Percentiles rank a stretch among this genome's conserved stretches.
Conservation (phyloP, 768 basidiomycete genomes). For the Lentinula sp. region DNA sequence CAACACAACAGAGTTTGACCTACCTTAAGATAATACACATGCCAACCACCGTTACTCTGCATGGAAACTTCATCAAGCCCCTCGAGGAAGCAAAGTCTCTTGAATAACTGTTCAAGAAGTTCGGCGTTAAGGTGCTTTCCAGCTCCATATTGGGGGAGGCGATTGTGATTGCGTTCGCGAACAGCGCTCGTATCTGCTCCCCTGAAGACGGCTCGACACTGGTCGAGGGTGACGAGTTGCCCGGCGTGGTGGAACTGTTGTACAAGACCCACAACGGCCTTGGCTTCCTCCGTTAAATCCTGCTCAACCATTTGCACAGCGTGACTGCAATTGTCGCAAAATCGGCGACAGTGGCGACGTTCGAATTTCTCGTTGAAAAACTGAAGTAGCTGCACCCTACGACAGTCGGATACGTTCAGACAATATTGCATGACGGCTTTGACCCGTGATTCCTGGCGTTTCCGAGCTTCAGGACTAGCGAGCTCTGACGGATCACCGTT, state of each 20-base stretch:
- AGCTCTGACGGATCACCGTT: slow-evolving; percentile 26
- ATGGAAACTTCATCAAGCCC: slow-evolving; percentile 43
- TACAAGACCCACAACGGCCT: slow-evolving; percentile 53
- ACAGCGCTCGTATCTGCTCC: slow-evolving; percentile 50
- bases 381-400: slow-evolving; percentile 80
- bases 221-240: slow-evolving; percentile 52
- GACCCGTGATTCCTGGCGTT: slow-evolving; percentile 60
- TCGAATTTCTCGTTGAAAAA: slow-evolving; percentile 86
- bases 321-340: slow-evolving; percentile 81
- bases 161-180: slow-evolving; percentile 40
- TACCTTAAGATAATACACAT: slow-evolving; percentile 49
- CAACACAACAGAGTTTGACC: not conserved
- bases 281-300: slow-evolving; percentile 60
- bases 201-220: slow-evolving; percentile 57
- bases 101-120: slow-evolving; percentile 61
- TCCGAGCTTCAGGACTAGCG: slow-evolving; percentile 48
- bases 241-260: slow-evolving; percentile 32
- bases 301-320: slow-evolving; percentile 34
- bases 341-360: slow-evolving; percentile 50
- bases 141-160: slow-evolving; percentile 45
- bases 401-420: slow-evolving; percentile 75
- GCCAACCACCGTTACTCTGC: slow-evolving; percentile 38
- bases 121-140: slow-evolving; percentile 43
- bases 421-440: slow-evolving; percentile 76
- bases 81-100: slow-evolving; percentile 44